Evolutionary conservation across 768 basidiomycete species (phyloP), one percentile per base, ranked within the genome.

Genomic region (Ephemerocybe angulata): DNA sequence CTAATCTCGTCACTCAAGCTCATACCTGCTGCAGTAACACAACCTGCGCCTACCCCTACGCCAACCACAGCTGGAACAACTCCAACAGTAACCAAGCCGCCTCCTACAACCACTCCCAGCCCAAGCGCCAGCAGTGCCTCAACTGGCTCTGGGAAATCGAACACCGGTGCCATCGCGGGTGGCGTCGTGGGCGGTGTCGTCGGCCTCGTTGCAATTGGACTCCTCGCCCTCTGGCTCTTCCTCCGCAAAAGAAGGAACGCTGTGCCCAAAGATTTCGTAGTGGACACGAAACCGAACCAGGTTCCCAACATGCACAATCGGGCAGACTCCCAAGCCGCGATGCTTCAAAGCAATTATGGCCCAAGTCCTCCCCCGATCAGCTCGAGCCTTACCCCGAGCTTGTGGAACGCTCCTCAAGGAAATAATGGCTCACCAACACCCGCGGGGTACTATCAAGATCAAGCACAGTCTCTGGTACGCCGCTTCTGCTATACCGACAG

Each of bases 91-190:
- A n/a, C 38, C 38, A 13, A 13, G 15, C 38, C 17, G 15, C 6
- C 21, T 41, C 38, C 38, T 19, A 41, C 38, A 41, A 41, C n/a
- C n/a, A n/a, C n/a, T n/a, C n/a, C n/a, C n/a, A n/a, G 38, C n/a
- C 5, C 47, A 10, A 33, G 27, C 15, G n/a, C 22, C 31, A 30
- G 11, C 22, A 21, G n/a, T 31, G 41, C 46, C 58, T 15, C 38
- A 31, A 33, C 35, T 25, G 42, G 21, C 17, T 52, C 54, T 27
- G 43, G 53, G 33, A 50, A 33, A 48, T 52, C 60, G 17, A 69
- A 81, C 59, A 75, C 80, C 2, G 84, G 84, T 2, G 82, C 81
- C 19, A 85, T 87, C 31, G 80, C 82, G 5, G 86, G 85, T 21
- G 84, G 85, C 19, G 78, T 79, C 7, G 72, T 84, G 1, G 83